phyloP scores from a whole-genome alignment of 345 rosid genomes.

The Adansonia digitata region DNA sequence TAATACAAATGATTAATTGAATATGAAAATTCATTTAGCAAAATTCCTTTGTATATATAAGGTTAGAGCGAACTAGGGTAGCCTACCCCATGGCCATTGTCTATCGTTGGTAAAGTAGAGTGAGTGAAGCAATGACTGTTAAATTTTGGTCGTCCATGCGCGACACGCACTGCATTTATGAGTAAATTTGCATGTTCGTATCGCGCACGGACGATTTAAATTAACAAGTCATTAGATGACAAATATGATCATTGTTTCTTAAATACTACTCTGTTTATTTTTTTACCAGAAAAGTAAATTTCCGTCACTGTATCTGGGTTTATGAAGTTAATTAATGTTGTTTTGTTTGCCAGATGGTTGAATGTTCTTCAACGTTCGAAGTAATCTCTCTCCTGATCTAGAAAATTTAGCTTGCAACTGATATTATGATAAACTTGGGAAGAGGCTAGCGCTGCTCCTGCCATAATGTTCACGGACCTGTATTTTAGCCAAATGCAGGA shows the following conservation, averaged over 20 bases:
- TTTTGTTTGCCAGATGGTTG: neutral
- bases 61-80: too few relatives aligned
- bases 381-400: neutral
- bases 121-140: neutral
- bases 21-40: neutral
- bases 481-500: too few relatives aligned
- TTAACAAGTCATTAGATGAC: neutral
- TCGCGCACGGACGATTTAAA: neutral
- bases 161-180: constrained; percentile 8
- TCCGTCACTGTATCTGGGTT: too few relatives aligned
- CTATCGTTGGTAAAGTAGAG: neutral
- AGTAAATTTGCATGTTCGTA: neutral
- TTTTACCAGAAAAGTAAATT: neutral
- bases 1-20: neutral
- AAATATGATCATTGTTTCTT: neutral
- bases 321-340: too few relatives aligned
- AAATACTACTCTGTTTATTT: neutral
- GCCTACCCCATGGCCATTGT: neutral
- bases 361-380: neutral
- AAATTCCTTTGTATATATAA: neutral
- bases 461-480: neutral
- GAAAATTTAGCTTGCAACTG: too few relatives aligned
- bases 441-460: too few relatives aligned
- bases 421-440: too few relatives aligned
- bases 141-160: constrained; percentile 13